phyloP scores from a whole-genome alignment of 2,329 filamentous ascomycete genomes.

The Fusarium oligoseptatum region DNA sequence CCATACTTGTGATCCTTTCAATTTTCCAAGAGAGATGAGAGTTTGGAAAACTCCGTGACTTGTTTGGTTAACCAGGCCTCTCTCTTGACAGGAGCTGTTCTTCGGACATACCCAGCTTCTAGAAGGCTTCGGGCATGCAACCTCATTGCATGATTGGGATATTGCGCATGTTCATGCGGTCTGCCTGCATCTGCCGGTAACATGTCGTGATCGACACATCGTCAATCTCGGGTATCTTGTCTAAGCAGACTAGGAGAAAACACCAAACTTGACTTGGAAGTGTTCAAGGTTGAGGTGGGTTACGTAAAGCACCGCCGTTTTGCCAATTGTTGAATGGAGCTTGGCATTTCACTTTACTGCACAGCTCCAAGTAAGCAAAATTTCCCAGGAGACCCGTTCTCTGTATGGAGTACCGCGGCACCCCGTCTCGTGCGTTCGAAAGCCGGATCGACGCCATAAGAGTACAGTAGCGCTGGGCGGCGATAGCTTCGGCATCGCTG shows the following conservation, averaged over 20 bases:
- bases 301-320: conserved; percentile 24
- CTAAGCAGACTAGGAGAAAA: conserved; percentile 26
- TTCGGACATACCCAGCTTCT: conserved; percentile 32
- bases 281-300: conserved; percentile 6
- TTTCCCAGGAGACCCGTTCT: conserved; percentile 1
- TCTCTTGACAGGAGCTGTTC: conserved; percentile 27
- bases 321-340: not conserved
- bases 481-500: conserved; percentile 39
- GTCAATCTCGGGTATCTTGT: conserved; percentile 48
- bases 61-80: conserved; percentile 24
- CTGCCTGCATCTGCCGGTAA: conserved; percentile 31
- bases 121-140: conserved; percentile 35
- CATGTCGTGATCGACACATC: conserved; percentile 45
- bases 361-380: not conserved
- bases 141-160: conserved; percentile 28
- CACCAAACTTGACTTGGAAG: conserved; percentile 23
- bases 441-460: conserved; percentile 35
- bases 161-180: conserved; percentile 35
- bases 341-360: not conserved
- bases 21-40: conserved; percentile 41
- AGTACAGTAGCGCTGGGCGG: conserved; percentile 23
- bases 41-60: conserved; percentile 21
- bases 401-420: not conserved
- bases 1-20: conserved; percentile 37
- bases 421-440: conserved; percentile 7